phyloP scores from a whole-genome alignment of 2,329 filamentous ascomycete genomes.

The Alternaria hordeiaustralica region DNA sequence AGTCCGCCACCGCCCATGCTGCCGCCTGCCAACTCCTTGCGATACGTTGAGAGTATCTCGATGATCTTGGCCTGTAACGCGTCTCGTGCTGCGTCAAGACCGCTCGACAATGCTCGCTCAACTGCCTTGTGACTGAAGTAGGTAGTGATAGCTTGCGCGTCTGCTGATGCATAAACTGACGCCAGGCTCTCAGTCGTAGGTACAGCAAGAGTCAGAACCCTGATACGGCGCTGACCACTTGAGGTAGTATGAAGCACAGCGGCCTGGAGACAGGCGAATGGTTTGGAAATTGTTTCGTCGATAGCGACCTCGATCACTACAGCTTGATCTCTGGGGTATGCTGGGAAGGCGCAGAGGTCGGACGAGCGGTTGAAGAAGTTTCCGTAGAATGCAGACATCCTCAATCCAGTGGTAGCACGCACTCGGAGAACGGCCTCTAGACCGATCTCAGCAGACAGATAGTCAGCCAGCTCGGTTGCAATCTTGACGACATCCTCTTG shows the following conservation, averaged over 20 bases:
- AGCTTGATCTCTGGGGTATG: constrained; percentile 94
- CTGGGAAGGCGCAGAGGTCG: constrained; percentile 96
- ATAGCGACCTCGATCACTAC: constrained; percentile 99
- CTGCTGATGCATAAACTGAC: constrained; percentile 91
- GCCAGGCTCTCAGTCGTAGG: constrained; percentile 91
- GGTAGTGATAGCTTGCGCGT: constrained; percentile 89
- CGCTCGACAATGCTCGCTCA: constrained; percentile 82
- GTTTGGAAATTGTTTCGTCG: constrained; percentile 91
- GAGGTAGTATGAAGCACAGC: constrained; percentile 97
- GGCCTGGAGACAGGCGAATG: constrained; percentile 80
- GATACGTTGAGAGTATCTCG: constrained; percentile 92
- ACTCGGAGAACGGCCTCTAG: constrained; percentile 95
- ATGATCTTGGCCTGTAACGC: constrained; percentile 89
- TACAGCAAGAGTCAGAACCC: constrained; percentile 90
- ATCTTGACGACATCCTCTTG: constrained; percentile 98
- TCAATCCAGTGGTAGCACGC: constrained; percentile 88
- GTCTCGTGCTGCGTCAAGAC: constrained; percentile 89
- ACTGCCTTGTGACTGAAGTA: constrained; percentile 99
- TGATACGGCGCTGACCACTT: constrained; percentile 93
- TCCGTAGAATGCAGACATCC: constrained; percentile 98
- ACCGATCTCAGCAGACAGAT: constrained; percentile 94
- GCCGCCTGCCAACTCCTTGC: constrained; percentile 93
- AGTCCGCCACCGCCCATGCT: constrained; percentile 92
- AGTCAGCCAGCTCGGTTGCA: constrained; percentile 94
- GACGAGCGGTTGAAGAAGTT: constrained; percentile 99